Evolutionary conservation across 2,329 filamentous ascomycete species (phyloP), one percentile per base, ranked within the genome.

Genomic region (Talaromyces marneffei): DNA sequence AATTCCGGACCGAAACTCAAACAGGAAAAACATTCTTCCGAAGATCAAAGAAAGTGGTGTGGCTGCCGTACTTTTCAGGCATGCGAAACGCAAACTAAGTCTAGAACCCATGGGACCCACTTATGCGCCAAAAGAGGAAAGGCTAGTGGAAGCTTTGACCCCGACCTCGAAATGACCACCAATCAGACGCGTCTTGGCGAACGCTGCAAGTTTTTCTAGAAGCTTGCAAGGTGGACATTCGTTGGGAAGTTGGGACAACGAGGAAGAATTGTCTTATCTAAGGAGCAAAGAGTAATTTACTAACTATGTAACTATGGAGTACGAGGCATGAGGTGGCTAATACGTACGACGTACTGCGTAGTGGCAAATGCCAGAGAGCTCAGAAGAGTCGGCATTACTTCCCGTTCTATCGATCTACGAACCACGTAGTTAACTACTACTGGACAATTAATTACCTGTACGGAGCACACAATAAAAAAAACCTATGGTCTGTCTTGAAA

Each of bases 111-210:
- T 8, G 4, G 29, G 59, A 29, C 52, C 52, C 31, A 55, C 33
- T 40, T n/a, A 1, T 6, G 6, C 4, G 12, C 33, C 40, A 2
- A 14, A 59, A 53, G 20, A 33, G 14, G 46, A 39, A 48, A 31
- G 18, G 8, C 16, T 4, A 9, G 14, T 29, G 25, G 31, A 42
- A 54, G 56, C 55, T 58, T 42, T 29, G 40, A n/a, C 46, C 40
- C 27, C 29, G 16, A 59, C 44, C 57, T 59, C 20, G 35, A 59
- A 59, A 53, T 53, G 10, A 12, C 25, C 18, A 5, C 57, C 57
- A 59, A 59, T 59, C 46, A 59, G 33, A 25, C 5, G 27, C 12
- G 18, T 62, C 25, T 52, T 50, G 29, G 29, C 9, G 23, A 23
- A 46, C n/a, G 42, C 23, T 46, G 23, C 42, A 27, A 27, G 40